Evolutionary conservation across 2,329 filamentous ascomycete species (phyloP).

Genomic region (Elsinoe fawcettii): DNA sequence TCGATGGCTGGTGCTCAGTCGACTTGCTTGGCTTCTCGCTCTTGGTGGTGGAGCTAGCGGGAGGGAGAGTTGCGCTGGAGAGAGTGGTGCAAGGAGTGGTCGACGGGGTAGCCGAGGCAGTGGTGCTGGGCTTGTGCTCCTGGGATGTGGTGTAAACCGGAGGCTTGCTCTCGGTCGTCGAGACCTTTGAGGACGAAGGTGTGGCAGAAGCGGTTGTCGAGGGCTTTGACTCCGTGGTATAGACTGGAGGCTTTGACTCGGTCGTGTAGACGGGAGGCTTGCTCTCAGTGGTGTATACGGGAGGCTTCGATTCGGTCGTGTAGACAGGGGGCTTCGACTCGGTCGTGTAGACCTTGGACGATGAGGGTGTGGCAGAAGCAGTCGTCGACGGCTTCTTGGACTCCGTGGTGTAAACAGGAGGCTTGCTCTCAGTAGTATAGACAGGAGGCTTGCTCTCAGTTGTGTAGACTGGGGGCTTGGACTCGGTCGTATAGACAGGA

Average conservation of each 20-base stretch:
- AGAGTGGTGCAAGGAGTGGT: neutral
- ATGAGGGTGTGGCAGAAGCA: neutral
- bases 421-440: too few relatives aligned
- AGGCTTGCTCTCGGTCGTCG: too few relatives aligned
- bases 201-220: neutral
- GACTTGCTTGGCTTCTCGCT: neutral
- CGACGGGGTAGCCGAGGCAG: neutral
- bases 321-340: neutral
- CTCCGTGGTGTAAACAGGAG: conserved; percentile 1
- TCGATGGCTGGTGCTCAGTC: neutral
- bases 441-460: too few relatives aligned
- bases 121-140: conserved; percentile 6
- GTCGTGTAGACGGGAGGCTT: conserved; percentile 3
- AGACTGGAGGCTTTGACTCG: too few relatives aligned
- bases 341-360: neutral
- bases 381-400: neutral
- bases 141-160: neutral
- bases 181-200: neutral
- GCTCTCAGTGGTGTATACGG: too few relatives aligned
- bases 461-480: too few relatives aligned
- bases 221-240: neutral
- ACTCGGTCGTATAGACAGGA: too few relatives aligned
- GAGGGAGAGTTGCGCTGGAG: neutral
- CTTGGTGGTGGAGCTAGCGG: neutral
- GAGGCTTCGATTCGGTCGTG: too few relatives aligned